Base-by-base conservation (phyloP, 169 alveolate genomes). In the Eimeria necatrix region DNA sequence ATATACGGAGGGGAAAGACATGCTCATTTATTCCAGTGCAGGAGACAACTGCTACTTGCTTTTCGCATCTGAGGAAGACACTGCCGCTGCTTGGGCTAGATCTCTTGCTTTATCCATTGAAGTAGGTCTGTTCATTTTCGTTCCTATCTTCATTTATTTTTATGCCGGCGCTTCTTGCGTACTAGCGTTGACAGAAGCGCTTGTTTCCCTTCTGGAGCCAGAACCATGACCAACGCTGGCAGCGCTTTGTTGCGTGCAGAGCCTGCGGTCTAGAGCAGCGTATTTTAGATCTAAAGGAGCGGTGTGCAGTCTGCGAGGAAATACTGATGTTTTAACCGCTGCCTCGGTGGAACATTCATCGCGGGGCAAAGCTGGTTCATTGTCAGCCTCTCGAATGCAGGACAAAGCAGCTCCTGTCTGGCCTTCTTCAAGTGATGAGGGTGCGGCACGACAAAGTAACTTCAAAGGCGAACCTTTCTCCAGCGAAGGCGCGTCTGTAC, bases 1-100 rank as follows among this genome's bases (percentile, higher is more conserved):
- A 59, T 59, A 84, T 70, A 84, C 92, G 60, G 92, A 84, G n/a
- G 92, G 92, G 48, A 84, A 59, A 78, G 92, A 84, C 60, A 84
- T 59, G 80, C 60, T 84, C 52, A 60, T 84, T 9, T 84, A 84
- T 59, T 59, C 92, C 20, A 84, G 80, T 60, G 92, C 61, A 56
- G 70, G 26, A 14, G 92, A 84, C 92, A 53, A 53, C 80, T 84
- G 92, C 51, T 84, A 84, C 78, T 46, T 84, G 16, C 92, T 59
- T 2, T 84, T 84, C 80, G 80, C 92, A 41, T 59, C 92, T 0
- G 92, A 84, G 56, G 78, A 32, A 6, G 70, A 60, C 80, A 84
- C 80, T 32, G 92, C 48, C 16, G 12, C 92, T 32, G 18, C 49
- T 49, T 84, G 92, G 80, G 92, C 92, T 16, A 49, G 92, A 26